Base-by-base conservation (phyloP, 805 yeast genomes). In the Pichia deserticola region DNA sequence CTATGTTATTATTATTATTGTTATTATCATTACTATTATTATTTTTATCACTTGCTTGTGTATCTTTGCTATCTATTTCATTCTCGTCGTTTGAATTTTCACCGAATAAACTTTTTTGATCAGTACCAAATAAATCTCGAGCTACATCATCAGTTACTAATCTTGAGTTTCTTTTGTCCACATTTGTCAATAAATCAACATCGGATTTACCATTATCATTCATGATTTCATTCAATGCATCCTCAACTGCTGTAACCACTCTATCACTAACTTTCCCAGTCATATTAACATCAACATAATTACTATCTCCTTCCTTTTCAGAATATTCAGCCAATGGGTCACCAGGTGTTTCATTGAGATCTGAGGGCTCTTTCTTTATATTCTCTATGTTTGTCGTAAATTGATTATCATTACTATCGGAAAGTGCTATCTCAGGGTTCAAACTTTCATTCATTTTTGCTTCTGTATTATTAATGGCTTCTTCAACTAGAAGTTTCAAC, bases 161-260 rank as follows among this genome's bases (percentile, higher is more conserved):
- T 41, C 62, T 55, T 1, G 67, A 60, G 15, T 47, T 57, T 34
- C 63, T 27, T 29, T 49, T 51, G 3, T 47, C 53, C 9, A n/a
- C 5, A 28, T 36, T 36, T 12, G 32, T 28, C 4, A 28, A 10
- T 15, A 27, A 15, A 9, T 34, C 45, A 25, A 40, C 7, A 47
- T 51, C 15, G 11, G 42, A 6, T 3, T 54, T 49, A 36, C 59
- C 60, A 30, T 58, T 66, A 36, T 65, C 65, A 29, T 60, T 68
- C 75, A 78, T 77, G 35, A 84, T 82, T 53, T 81, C 79, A 30
- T 75, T 76, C 49, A 84, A 73, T 3, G 86, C 89, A 60, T 78
- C 81, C 58, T 82, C 86, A 20, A 84, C 85, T 0, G 88, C 87
- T 47, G 71, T 69, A 5, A 81, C 63, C 0, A 77, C 82, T 15